Evolutionary conservation across 1,284 basidiomycete species (phyloP), one percentile per base, ranked within the genome.

Genomic region (Mycosarcoma mackinlayi): DNA sequence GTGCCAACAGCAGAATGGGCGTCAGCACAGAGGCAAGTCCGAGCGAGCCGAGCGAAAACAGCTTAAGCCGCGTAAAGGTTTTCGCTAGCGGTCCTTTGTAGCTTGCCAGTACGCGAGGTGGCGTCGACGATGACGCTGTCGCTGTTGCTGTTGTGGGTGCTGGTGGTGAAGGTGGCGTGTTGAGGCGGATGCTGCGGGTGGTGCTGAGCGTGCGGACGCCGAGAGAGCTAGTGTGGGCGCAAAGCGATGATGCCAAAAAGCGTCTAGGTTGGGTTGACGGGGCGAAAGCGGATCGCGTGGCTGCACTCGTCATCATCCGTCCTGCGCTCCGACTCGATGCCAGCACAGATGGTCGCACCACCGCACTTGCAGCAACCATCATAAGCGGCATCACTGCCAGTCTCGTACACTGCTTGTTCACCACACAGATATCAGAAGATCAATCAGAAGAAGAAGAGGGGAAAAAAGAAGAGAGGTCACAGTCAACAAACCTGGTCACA

Each of bases 1-100:
- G 91, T 58, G 92, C 86, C 40, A 92, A 82, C 80, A 94, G 89
- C 58, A 94, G 88, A 83, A 93, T 87, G 1, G 92, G 92, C 0
- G 90, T 86, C 74, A 93, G 85, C 4, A 87, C 85, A 50, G 85
- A 83, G n/a, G 91, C 89, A 42, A 93, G 86, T 5, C 86, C 86
- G 47, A 94, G 86, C 2, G 92, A 92, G 38, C 88, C 88, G 3
- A 94, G 84, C 9, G 92, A 93, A 84, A 94, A 93, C 23, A 92
- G 83, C 80, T 94, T 94, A 55, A 92, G 86, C 8, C 88, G 87
- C 41, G 88, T 87, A 84, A 92, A 93, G 0, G 90, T 91, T 41
- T 84, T 78, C 0, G 89, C 83, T 40, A 93, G 84, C 2, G 92
- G 92, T 0, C 91, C 92, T 61, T 58, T 40, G 57, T 84, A 84